Conservation (phyloP, 768 basidiomycete genomes). For the Agrocybe praecox region DNA sequence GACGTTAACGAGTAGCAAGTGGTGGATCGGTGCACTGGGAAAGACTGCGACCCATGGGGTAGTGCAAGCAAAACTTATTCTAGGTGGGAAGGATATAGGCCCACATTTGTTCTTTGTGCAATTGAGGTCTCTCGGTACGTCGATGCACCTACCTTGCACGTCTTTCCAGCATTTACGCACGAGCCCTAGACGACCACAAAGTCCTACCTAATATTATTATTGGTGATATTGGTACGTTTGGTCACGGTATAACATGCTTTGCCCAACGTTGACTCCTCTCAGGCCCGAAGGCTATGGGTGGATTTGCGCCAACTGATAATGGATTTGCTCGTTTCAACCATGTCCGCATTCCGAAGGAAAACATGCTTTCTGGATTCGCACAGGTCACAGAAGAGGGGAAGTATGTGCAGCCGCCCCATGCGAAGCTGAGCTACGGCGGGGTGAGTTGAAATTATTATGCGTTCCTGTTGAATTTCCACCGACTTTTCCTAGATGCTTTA, state of each 20-base stretch:
- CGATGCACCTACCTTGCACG: background rate
- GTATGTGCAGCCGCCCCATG: constrained; percentile 70
- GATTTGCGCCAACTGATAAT: constrained; percentile 56
- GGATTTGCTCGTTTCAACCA: constrained; percentile 70
- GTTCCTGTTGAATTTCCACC: background rate
- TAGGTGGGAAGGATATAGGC: constrained; percentile 61
- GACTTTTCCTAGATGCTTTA: constrained; percentile 60
- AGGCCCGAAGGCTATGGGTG: constrained; percentile 64
- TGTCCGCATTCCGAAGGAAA: constrained; percentile 64
- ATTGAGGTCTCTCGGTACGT: constrained; percentile 59
- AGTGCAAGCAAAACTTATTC: constrained; percentile 73
- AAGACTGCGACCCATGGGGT: constrained; percentile 77
- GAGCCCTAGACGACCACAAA: constrained; percentile 54
- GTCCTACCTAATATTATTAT: constrained; percentile 61
- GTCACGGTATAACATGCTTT: too few species aligned
- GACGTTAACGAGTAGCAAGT: constrained; percentile 73
- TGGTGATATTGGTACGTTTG: constrained; percentile 66
- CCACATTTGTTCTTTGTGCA: constrained; percentile 80
- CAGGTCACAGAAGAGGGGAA: constrained; percentile 64
- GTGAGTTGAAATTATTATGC: constrained; percentile 39
- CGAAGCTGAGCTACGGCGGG: constrained; percentile 76
- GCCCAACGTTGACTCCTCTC: too few species aligned
- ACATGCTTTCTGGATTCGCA: constrained; percentile 80
- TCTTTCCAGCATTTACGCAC: background rate
- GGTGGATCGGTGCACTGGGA: constrained; percentile 80